Evolutionary conservation across 495 filamentous ascomycete genomes (phyloP).

Genomic region (Trichoderma virens): DNA sequence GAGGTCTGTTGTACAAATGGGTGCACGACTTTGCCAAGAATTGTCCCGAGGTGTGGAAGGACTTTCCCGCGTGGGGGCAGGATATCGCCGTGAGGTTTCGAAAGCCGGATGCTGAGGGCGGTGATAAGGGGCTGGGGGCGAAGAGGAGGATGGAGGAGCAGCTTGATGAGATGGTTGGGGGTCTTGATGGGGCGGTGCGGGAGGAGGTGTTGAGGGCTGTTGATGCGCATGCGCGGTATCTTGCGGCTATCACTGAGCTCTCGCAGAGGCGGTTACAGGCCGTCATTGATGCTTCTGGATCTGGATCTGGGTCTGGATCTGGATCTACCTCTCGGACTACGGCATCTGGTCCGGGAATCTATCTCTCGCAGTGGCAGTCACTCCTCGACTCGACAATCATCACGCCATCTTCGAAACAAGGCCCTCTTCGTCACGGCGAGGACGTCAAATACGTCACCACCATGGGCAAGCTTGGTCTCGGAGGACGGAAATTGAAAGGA

Average conservation of each 20-base stretch:
- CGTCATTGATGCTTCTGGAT: conserved; percentile 28
- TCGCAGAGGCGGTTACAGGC: conserved; percentile 42
- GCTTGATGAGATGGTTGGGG: conserved; percentile 38
- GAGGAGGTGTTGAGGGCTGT: conserved; percentile 30
- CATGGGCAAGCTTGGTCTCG: conserved; percentile 38
- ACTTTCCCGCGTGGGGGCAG: conserved; percentile 41
- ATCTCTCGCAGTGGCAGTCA: conserved; percentile 54
- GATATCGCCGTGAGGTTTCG: conserved; percentile 34
- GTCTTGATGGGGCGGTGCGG: conserved; percentile 32
- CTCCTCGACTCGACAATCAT: conserved; percentile 52
- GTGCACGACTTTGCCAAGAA: conserved; percentile 54
- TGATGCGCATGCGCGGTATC: conserved; percentile 47
- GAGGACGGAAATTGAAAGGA: conserved; percentile 22
- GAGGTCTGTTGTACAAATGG: conserved; percentile 48
- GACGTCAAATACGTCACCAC: conserved; percentile 43
- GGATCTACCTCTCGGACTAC: background rate
- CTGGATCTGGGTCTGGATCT: conserved; percentile 14
- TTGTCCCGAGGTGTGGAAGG: conserved; percentile 46
- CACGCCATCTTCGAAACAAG: conserved; percentile 40
- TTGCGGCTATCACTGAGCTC: conserved; percentile 35
- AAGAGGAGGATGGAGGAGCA: conserved; percentile 32
- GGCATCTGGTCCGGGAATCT: conserved; percentile 52
- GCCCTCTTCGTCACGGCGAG: conserved; percentile 40
- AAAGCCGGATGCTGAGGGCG: conserved; percentile 7
- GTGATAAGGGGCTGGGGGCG: conserved; percentile 13